Conservation (phyloP, 1,139 yeast species). For the Hyphopichia khmerensis region DNA sequence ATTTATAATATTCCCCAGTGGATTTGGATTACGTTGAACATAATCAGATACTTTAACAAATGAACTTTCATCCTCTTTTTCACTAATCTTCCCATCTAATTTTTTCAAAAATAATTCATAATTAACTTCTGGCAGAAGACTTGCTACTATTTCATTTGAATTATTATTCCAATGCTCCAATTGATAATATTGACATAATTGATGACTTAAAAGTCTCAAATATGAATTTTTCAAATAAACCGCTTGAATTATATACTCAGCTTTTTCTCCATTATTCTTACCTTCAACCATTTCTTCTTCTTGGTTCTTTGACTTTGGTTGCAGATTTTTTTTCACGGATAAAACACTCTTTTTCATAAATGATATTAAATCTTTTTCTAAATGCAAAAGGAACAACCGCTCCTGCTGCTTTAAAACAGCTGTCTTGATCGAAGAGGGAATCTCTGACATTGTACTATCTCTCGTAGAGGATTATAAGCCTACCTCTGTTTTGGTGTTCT, state of each 20-base stretch:
- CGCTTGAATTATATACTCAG: conserved; percentile 16
- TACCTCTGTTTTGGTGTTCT: background rate
- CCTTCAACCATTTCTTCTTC: background rate
- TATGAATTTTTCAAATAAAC: conserved; percentile 60
- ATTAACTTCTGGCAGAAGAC: conserved; percentile 16
- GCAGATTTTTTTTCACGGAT: background rate
- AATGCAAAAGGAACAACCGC: conserved; percentile 49
- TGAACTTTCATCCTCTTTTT: background rate
- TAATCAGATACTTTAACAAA: conserved; percentile 10
- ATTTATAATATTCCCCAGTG: background rate
- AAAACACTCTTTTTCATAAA: conserved; percentile 23
- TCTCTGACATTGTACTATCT: background rate
- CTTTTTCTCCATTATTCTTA: background rate
- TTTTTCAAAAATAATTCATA: conserved; percentile 12
- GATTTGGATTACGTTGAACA: background rate
- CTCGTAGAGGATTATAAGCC: background rate
- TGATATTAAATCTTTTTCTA: conserved; percentile 49
- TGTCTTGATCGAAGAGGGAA: conserved; percentile 16
- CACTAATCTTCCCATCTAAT: background rate
- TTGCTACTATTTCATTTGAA: conserved; percentile 27
- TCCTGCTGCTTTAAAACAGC: conserved; percentile 52
- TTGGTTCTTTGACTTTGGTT: background rate
- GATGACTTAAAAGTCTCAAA: conserved; percentile 64
- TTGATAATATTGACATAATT: conserved; percentile 64
- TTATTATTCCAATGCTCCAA: conserved; percentile 34